Evolutionary conservation across 139 green algal genomes (phyloP).

Genomic region (Chlorella sp.): DNA sequence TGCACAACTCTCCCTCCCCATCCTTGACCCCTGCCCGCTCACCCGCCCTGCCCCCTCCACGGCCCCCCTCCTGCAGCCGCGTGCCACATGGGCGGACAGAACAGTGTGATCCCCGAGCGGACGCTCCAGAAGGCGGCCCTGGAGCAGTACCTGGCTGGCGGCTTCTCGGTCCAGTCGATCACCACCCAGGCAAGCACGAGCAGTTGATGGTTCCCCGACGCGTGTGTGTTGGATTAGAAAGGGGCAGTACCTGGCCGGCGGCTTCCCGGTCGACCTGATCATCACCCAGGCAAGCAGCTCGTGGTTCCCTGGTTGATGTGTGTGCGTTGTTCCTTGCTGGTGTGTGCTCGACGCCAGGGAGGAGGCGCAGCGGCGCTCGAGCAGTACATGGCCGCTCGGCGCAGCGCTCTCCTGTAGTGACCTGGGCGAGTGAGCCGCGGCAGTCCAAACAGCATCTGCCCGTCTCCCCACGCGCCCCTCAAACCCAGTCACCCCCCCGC

Average conservation of each 20-base stretch:
- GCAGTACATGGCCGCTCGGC: background rate
- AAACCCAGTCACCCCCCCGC: too few relatives aligned
- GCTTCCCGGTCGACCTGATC: constrained; percentile 8
- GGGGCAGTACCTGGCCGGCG: background rate
- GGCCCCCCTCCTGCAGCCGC: constrained; percentile 48
- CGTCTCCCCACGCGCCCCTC: too few relatives aligned
- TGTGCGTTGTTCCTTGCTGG: background rate
- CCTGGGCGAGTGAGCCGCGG: too few relatives aligned
- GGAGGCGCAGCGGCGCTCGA: background rate
- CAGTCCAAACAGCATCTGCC: too few relatives aligned
- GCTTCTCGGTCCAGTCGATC: constrained; percentile 68
- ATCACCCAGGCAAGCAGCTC: background rate
- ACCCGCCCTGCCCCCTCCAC: background rate
- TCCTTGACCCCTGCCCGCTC: background rate
- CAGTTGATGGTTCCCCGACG: too few relatives aligned
- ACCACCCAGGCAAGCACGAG: constrained; percentile 48
- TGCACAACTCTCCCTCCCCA: background rate
- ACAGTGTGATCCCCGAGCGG: constrained; percentile 63
- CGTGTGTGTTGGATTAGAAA: too few relatives aligned
- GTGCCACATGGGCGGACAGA: constrained; percentile 76
- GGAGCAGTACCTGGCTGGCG: constrained; percentile 67
- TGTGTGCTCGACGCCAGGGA: background rate
- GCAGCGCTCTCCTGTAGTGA: too few relatives aligned
- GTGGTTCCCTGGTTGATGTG: too few relatives aligned
- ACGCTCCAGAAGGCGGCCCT: constrained; percentile 71